A percentile compares a stretch with the other conserved stretches of the same genome.
These are phyloP conservation scores for Coemansia sp. DNA, from an alignment of 192 early-diverging fungal species.

Conservation along the genomic window DNA sequence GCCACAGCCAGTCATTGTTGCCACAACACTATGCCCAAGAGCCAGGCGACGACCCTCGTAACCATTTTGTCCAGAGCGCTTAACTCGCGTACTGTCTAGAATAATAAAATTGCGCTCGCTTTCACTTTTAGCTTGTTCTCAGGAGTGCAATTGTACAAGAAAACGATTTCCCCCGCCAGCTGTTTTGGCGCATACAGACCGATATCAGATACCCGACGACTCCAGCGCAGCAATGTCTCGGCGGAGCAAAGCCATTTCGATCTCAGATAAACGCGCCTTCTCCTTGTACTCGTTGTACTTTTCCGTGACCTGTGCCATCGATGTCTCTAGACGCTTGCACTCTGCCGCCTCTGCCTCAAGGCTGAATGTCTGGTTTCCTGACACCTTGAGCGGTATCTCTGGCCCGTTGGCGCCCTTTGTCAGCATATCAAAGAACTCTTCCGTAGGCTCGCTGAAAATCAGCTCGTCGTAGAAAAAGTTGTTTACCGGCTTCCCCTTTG, in stretches of 20 bases:
- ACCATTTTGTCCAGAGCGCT: background rate
- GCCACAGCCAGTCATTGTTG: slow-evolving; percentile 7
- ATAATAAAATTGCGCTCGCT: background rate
- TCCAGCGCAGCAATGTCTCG: slow-evolving; percentile 53
- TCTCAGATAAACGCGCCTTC: slow-evolving; percentile 44
- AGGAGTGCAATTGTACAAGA: background rate
- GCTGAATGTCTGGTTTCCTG: slow-evolving; percentile 46
- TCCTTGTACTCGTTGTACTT: slow-evolving; percentile 58
- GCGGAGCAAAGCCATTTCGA: slow-evolving; percentile 52
- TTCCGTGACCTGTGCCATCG: slow-evolving; percentile 58
- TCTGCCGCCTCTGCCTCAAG: slow-evolving; percentile 71
- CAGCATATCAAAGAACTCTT: slow-evolving; percentile 66
- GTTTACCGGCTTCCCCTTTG: slow-evolving; percentile 52
- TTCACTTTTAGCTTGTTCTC: background rate
- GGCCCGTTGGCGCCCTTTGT: slow-evolving; percentile 53
- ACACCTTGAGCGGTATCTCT: slow-evolving; percentile 54
- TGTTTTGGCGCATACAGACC: background rate
- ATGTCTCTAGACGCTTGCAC: slow-evolving; percentile 60
- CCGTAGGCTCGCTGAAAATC: slow-evolving; percentile 83
- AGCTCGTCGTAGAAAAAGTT: slow-evolving; percentile 54
- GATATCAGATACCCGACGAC: slow-evolving; percentile 5
- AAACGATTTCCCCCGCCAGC: background rate
- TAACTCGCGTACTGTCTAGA: background rate
- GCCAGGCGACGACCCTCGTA: background rate
- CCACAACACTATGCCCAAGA: slow-evolving; percentile 20